Conservation (phyloP, 2,329 filamentous ascomycete species). For the Cadophora luteo-olivacea region DNA sequence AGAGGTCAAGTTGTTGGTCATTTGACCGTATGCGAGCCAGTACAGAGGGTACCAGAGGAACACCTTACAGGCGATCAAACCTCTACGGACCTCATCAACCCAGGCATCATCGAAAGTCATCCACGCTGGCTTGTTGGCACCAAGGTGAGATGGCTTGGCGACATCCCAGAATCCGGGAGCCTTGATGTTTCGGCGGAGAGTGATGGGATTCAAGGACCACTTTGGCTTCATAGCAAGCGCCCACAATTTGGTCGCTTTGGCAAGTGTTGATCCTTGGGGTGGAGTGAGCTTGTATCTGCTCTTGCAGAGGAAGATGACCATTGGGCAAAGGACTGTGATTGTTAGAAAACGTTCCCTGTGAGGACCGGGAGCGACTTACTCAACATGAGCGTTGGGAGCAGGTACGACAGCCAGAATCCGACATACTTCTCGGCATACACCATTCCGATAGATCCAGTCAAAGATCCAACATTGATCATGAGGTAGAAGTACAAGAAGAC, state of each 20-base stretch:
- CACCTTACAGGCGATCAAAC: conserved; percentile 66
- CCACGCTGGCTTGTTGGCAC: conserved; percentile 67
- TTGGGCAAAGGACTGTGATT: conserved; percentile 58
- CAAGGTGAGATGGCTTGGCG: conserved; percentile 56
- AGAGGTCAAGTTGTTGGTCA: conserved; percentile 71
- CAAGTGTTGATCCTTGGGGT: conserved; percentile 71
- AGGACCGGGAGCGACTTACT: conserved; percentile 16
- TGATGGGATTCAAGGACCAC: conserved; percentile 59
- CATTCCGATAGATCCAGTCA: conserved; percentile 50
- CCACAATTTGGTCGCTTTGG: conserved; percentile 63
- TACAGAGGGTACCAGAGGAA: conserved; percentile 74
- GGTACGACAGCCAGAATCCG: conserved; percentile 57
- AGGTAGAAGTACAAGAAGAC: conserved; percentile 55
- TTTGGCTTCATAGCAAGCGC: conserved; percentile 60
- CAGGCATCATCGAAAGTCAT: conserved; percentile 84
- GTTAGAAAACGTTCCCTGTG: not conserved
- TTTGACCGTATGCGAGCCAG: conserved; percentile 57
- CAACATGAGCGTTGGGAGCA: conserved; percentile 43
- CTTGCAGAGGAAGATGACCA: conserved; percentile 62
- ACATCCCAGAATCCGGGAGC: conserved; percentile 63
- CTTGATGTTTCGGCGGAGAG: conserved; percentile 61
- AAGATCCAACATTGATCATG: conserved; percentile 59
- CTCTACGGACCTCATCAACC: conserved; percentile 70
- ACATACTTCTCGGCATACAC: conserved; percentile 59
- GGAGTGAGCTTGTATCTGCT: conserved; percentile 41